Evolutionary conservation across 306 rosid genomes (phyloP).

Genomic region (Gastrolobium bilobum): DNA sequence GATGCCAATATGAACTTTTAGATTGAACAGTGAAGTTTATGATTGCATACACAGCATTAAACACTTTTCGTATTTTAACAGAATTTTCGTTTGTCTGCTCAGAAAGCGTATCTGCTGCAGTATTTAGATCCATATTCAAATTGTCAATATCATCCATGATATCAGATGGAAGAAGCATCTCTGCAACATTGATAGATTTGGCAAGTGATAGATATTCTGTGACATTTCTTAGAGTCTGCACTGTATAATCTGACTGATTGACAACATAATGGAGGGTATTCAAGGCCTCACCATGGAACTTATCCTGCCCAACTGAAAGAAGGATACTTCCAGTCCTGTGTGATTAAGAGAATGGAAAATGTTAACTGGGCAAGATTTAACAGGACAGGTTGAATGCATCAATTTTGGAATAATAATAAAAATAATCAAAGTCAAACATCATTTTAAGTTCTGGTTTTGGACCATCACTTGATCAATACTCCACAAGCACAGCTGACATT

Average conservation of each 20-base stretch:
- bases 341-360: conserved; percentile 17
- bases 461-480: not conserved
- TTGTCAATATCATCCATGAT: conserved; percentile 79
- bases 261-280: conserved; percentile 76
- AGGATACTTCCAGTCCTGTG: conserved; percentile 80
- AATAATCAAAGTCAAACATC: not conserved
- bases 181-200: conserved; percentile 78
- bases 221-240: conserved; percentile 79
- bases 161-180: conserved; percentile 81
- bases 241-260: conserved; percentile 87
- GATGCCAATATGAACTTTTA: conserved; percentile 1
- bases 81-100: conserved; percentile 72
- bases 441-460: not conserved
- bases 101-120: conserved; percentile 73
- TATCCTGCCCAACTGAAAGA: conserved; percentile 82
- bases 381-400: not conserved
- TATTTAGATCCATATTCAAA: conserved; percentile 69
- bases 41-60: conserved; percentile 71
- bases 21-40: conserved; percentile 31
- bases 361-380: conserved; percentile 33
- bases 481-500: not conserved
- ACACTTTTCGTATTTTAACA: conserved; percentile 62
- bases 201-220: conserved; percentile 87
- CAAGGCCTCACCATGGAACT: conserved; percentile 75
- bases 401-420: not conserved